These are phyloP conservation scores for Fusarium protoensiforme DNA, from an alignment of 2,329 filamentous ascomycete genomes.

Conservation along the genomic window DNA sequence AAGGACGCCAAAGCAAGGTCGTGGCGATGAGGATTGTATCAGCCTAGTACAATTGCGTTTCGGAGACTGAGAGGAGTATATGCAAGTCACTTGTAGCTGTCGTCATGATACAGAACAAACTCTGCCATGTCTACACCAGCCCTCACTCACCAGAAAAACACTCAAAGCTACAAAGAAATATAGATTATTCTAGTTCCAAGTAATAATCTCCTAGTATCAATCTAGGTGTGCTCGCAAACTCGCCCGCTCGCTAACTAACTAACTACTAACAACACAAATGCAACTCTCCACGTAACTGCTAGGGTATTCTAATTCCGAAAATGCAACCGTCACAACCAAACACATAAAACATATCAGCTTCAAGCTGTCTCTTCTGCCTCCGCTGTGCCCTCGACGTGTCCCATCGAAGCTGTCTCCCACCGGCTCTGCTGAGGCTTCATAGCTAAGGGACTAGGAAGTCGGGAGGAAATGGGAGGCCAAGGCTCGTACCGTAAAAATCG, in stretches of 20 bases:
- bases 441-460: neutral
- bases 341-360: constrained; percentile 20
- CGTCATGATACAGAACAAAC: neutral
- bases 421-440: neutral
- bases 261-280: constrained; percentile 23
- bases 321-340: constrained; percentile 27
- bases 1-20: neutral
- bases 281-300: constrained; percentile 28
- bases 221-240: constrained; percentile 11
- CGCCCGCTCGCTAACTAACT: constrained; percentile 24
- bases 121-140: neutral
- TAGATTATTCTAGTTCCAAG: constrained; percentile 11
- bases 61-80: neutral
- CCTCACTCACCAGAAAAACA: neutral
- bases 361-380: neutral
- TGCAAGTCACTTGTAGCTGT: neutral
- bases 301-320: constrained; percentile 33
- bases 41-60: neutral
- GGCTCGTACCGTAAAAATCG: neutral
- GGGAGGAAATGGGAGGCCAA: neutral
- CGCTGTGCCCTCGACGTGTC: constrained; percentile 15
- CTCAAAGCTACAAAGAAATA: neutral
- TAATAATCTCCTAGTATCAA: constrained; percentile 24
- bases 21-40: neutral
- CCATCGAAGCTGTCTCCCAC: neutral